Percentiles rank a stretch among this genome's conserved stretches.
These are phyloP conservation scores for Mesembryanthemum crystallinum DNA, from an alignment of 148 eudicot species.

Conservation along the genomic window DNA sequence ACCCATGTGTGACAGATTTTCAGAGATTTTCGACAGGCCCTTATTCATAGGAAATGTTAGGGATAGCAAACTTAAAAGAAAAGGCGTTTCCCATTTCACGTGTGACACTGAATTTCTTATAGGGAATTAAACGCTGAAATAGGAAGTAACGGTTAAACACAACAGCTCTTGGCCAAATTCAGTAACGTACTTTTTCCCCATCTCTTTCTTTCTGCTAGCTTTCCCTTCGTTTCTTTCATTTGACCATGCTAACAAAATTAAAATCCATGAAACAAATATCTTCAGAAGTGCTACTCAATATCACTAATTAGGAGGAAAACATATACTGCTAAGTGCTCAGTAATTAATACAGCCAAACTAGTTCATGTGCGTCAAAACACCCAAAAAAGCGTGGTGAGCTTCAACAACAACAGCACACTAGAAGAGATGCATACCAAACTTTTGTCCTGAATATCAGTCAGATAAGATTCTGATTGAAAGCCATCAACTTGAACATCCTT, in stretches of 20 bases:
- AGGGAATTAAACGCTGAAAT: neutral
- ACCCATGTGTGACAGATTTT: too few relatives aligned
- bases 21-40: neutral
- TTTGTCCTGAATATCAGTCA: slow-evolving; percentile 22
- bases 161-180: too few relatives aligned
- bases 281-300: neutral
- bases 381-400: neutral
- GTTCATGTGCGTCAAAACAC: neutral
- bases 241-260: neutral
- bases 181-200: neutral
- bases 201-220: neutral
- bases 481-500: slow-evolving; percentile 27
- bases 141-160: slow-evolving; percentile 4
- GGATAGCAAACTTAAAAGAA: neutral
- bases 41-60: neutral
- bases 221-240: neutral
- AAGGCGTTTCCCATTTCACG: neutral
- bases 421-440: slow-evolving; percentile 35
- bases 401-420: neutral
- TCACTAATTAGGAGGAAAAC: neutral
- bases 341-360: neutral
- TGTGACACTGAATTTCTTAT: neutral
- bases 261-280: neutral
- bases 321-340: neutral
- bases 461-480: slow-evolving; percentile 19